phyloP scores from a whole-genome alignment of 768 basidiomycete species.

The Neoboletus brunneissimus region DNA sequence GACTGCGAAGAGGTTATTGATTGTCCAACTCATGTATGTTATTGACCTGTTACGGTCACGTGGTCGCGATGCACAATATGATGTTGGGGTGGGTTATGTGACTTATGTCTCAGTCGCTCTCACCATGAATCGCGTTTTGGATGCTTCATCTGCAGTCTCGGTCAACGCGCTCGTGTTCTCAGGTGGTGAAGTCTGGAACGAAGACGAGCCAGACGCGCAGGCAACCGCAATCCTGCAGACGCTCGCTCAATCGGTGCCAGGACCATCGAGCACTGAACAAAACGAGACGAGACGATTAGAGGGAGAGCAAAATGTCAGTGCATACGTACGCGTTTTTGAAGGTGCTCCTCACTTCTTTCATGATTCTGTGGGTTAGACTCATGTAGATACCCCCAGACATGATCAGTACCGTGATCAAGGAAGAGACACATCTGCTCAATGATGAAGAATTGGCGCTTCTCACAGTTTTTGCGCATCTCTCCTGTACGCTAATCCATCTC shows the following conservation, averaged over 20 bases:
- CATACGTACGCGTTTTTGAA: conserved; percentile 32
- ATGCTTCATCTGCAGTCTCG: conserved; percentile 12
- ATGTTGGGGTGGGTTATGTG: background rate
- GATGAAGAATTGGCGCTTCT: conserved; percentile 46
- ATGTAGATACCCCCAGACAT: conserved; percentile 43
- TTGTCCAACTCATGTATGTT: background rate
- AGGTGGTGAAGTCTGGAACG: conserved; percentile 24
- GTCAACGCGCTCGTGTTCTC: conserved; percentile 31
- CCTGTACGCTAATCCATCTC: conserved; percentile 42
- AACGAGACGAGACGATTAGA: conserved; percentile 1
- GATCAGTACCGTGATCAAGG: conserved; percentile 47
- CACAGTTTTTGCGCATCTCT: conserved; percentile 39
- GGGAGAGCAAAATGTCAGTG: conserved; percentile 15
- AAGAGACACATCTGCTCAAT: conserved; percentile 53
- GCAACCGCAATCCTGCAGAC: conserved; percentile 1
- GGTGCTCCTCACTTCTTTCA: conserved; percentile 12
- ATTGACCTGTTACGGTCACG: conserved; percentile 2
- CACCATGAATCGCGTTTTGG: conserved; percentile 7
- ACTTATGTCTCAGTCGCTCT: background rate
- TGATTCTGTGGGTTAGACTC: background rate
- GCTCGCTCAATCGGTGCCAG: conserved; percentile 9
- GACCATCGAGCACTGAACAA: conserved; percentile 10
- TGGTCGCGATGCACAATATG: background rate
- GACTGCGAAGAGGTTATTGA: conserved; percentile 45
- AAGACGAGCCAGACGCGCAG: conserved; percentile 14